Evolutionary conservation across 2,329 filamentous ascomycete species (phyloP), one percentile per base, ranked within the genome.

Genomic region (Orbilia brochopaga): DNA sequence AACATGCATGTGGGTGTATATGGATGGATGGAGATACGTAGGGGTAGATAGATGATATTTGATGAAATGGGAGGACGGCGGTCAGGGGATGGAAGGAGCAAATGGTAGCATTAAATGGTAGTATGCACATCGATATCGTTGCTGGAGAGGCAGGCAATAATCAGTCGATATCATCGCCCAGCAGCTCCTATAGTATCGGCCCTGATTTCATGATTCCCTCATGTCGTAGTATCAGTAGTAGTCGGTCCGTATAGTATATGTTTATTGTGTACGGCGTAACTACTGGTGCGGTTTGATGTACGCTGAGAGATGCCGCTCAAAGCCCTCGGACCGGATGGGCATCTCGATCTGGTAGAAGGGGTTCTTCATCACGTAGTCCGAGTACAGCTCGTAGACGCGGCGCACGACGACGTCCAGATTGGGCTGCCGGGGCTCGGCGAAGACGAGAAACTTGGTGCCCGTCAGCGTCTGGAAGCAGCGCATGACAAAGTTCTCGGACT

Each of bases 361-460:
- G 80, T 99, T 99, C 84, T 97, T 99, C 91, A 97, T 97, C 76
- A 99, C 94, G 79, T 91, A 97, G 80, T 99, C 94, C 56, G 91
- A 86, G 82, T 97, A 99, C 58, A 97, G 82, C 79, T 97, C 94
- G 79, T 99, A 97, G 77, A 97, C 88, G 79, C 87, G 89, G 78
- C 87, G 85, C 76, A 96, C 88, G 50, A 93, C 89, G 11, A 86
- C 84, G 77, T 97, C 94, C 42, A 95, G 88, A 78, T 95, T 96
- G 54, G 88, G 86, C 82, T 95, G 92, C 74, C 91, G 87, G 15
- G 88, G 88, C 80, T 97, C 94, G 62, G 94, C 97, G 79, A 99
- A 97, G 61, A 99, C 84, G 42, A 99, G 81, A 79, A 99, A 99
- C 80, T 99, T 99, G 50, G 53, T 75, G 65, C 94, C 94, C 1